Base-by-base conservation (phyloP, 352 stramenopile genomes). In the Blastocystis sp. region DNA sequence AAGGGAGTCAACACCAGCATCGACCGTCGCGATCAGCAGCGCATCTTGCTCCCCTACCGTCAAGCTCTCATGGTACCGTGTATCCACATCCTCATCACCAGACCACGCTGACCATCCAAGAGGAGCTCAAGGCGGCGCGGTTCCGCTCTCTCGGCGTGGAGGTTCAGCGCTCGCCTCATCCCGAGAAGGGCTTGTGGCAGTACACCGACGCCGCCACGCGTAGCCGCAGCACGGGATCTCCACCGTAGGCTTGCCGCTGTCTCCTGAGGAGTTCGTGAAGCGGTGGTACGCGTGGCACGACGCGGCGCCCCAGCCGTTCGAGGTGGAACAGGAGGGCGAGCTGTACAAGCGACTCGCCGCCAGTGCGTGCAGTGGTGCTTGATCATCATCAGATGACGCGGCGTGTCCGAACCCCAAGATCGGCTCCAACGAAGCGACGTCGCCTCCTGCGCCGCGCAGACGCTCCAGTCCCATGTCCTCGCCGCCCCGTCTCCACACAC, bases 51-150 rank as follows among this genome's bases (percentile, higher is more conserved):
- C 3, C 69, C 69, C 45, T 79, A 79, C 45, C 43, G 52, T 2
- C 69, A 79, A 14, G 21, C 38, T 0, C 69, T 79, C 5, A 62
- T 79, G 43, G 69, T 79, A 79, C 2, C 19, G 17, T 23, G 5
- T 2, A 9, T 2, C 17, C 7, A 14, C n/a, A 1, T 48, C 23
- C 52, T 61, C n/a, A 40, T 38, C 28, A 52, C 1, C n/a, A 79
- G 69, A 79, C 41, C 43, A 79, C 69, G 11, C 69, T 79, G 5
- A 14, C 45, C 19, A 79, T 79, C 56, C 69, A 79, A 34, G 69
- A 79, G 56, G 69, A 79, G 28, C 19, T 79, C 41, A 62, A 64
- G n/a, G 41, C 48, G 23, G 2, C 23, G 7, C 69, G 69, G 2
- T 79, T 62, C 17, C 2, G 11, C 1, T 17, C 21, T 14, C 14